Evolutionary conservation across 2,329 filamentous ascomycete species (phyloP), one percentile per base, ranked within the genome.

Genomic region (Nigrospora oryzae): DNA sequence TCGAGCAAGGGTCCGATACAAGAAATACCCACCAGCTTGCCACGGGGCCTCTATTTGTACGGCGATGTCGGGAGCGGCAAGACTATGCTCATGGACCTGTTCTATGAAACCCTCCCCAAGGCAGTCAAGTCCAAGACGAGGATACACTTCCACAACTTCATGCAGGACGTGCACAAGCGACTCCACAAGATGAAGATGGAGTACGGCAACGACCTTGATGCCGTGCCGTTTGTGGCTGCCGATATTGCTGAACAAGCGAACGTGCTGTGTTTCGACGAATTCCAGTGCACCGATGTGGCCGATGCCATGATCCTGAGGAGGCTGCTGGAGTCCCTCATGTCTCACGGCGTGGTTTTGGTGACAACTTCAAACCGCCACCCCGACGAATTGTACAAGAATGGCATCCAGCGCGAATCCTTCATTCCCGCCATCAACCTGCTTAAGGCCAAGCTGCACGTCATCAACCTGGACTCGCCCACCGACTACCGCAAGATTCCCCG

Each of bases 91-190:
- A 98, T 98, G 93, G 91, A 98, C 62, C 73, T 98, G 41, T 96
- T 97, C 65, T 95, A 90, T 69, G 90, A 97, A 52, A 96, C 91
- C 0, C 71, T 97, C 17, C 93, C 93, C 0, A 63, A 71, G 14
- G 84, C 84, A 48, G 89, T 97, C 52, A 77, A 74, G 46, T 80
- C 81, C 31, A 96, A 95, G 70, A 94, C 84, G 39, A 78, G 93
- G 40, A 96, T 98, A 58, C 93, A 98, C 70, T 98, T 98, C 67
- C 89, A 97, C 71, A 95, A 95, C 64, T 98, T 98, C 71, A 98
- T 98, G 93, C 93, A 97, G 65, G 87, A 95, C 63, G 85, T 97
- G 40, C 93, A 98, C 68, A 89, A 84, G 63, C 78, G 91, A 49
- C 70, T 97, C 56, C 93, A 97, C 69, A 81, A 81, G 60, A 83